Evolutionary conservation across 192 early-diverging fungal species (phyloP), one percentile per base, ranked within the genome.

Genomic region (Gaertneriomyces semiglobifer): DNA sequence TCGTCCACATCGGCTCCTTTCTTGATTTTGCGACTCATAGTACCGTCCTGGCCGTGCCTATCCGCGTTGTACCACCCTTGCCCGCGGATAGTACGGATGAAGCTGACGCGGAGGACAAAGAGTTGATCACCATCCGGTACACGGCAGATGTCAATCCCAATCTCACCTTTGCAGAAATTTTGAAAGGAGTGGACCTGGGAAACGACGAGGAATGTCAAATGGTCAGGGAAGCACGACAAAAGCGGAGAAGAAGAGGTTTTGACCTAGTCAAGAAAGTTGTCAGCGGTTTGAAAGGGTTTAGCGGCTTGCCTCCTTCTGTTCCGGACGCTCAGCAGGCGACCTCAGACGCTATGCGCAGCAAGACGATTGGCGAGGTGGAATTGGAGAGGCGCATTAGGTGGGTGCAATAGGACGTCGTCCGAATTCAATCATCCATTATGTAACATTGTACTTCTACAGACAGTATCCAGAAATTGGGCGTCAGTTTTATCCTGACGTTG

Each of bases 1-100:
- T 64, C n/a, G 62, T 64, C 11, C 62, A 64, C 20, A 58, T 40
- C 9, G 62, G 62, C 47, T 57, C 50, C 10, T 46, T 51, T 20
- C 25, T 64, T 19, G n/a, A n/a, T 11, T 64, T 64, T 53, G 62
- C 62, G n/a, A 64, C 62, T 19, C 48, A 53, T 64, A n/a, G 40
- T 25, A 51, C 62, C 3, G 50, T 64, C 12, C n/a, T 64, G 3
- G 54, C 62, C 10, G 18, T 64, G 25, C 62, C 62, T 14, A 46
- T 38, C 38, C 62, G 62, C 12, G 62, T 53, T 14, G 10, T 64
- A 16, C 62, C 54, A 1, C 62, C 62, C 9, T 19, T 51, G 6
- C 11, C 47, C 47, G 25, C 25, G 25, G 25, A 33, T 33, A 2
- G 25, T 0, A 1, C 25, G 25, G 25, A 33, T 2, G 25, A 33